These are phyloP conservation scores for Melaleuca alternifolia DNA, from an alignment of 345 rosid genomes.

Conservation along the genomic window DNA sequence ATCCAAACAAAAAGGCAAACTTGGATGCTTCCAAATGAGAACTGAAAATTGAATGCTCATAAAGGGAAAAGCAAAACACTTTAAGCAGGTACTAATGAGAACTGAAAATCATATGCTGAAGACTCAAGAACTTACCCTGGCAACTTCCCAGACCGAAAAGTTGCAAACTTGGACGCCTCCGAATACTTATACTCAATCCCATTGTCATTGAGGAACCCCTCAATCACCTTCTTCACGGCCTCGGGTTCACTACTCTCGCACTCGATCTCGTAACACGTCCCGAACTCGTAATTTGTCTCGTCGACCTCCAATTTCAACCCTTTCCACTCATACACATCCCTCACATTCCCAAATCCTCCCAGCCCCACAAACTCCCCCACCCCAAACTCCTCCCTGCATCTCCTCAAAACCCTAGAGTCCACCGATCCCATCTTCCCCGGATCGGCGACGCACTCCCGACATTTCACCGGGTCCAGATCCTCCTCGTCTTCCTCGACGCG, in stretches of 20 bases:
- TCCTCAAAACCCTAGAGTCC: slow-evolving; percentile 48
- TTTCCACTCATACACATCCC: slow-evolving; percentile 57
- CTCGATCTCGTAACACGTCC: slow-evolving; percentile 64
- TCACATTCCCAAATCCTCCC: slow-evolving; percentile 80
- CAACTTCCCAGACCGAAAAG: slow-evolving; percentile 64
- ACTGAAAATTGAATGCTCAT: background rate
- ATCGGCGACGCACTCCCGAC: slow-evolving; percentile 33
- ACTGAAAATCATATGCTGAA: background rate
- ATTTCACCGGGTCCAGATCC: slow-evolving; percentile 35
- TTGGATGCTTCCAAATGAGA: no score
- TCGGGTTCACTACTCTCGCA: slow-evolving; percentile 80
- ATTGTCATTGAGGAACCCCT: slow-evolving; percentile 46
- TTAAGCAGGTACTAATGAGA: background rate
- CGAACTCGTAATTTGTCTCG: slow-evolving; percentile 65
- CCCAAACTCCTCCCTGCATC: slow-evolving; percentile 67
- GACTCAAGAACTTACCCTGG: slow-evolving; percentile 23
- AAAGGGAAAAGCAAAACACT: background rate
- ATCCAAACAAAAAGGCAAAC: background rate
- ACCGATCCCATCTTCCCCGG: slow-evolving; percentile 26
- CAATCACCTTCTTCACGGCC: slow-evolving; percentile 47
- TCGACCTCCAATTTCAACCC: slow-evolving; percentile 77
- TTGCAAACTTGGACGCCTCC: slow-evolving; percentile 62
- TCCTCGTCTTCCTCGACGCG: slow-evolving; percentile 91
- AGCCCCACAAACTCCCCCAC: slow-evolving; percentile 48
- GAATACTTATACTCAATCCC: slow-evolving; percentile 46